A percentile compares a stretch with the other conserved stretches of the same genome.
These are phyloP conservation scores for Aspergillus heteromorphus DNA, from an alignment of 495 filamentous ascomycete species.

Conservation along the genomic window DNA sequence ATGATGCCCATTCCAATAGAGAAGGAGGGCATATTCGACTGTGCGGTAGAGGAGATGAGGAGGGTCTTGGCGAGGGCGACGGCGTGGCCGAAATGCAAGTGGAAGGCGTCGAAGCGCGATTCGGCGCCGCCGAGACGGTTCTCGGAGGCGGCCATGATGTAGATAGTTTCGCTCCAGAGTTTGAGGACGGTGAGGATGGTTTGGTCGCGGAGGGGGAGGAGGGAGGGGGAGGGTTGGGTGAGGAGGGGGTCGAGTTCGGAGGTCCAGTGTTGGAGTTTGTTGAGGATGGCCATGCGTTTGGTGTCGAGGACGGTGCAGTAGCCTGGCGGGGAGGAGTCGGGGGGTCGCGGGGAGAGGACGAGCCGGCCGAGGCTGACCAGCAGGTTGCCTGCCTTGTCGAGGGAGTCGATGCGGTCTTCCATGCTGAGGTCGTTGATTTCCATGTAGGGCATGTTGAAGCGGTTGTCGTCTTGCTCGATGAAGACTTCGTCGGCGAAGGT, in stretches of 20 bases:
- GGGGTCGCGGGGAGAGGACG: background rate
- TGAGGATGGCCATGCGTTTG: conserved; percentile 4
- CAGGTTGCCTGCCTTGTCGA: background rate
- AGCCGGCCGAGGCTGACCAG: conserved; percentile 4
- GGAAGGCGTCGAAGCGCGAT: conserved; percentile 8
- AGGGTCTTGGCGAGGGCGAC: conserved; percentile 6
- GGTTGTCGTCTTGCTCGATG: background rate
- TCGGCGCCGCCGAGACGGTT: background rate
- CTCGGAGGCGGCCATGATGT: conserved; percentile 7
- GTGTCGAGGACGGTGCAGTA: background rate
- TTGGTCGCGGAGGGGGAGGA: background rate
- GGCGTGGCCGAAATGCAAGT: conserved; percentile 3
- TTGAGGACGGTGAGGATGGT: conserved; percentile 6
- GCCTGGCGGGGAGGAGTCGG: background rate
- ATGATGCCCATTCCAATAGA: conserved; percentile 13
- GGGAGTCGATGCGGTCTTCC: background rate
- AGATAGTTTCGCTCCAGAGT: conserved; percentile 11
- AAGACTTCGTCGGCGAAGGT: background rate
- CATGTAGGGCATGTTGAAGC: background rate
- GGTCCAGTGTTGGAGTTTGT: conserved; percentile 3
- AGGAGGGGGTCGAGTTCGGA: background rate
- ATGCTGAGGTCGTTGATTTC: background rate
- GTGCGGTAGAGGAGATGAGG: background rate
- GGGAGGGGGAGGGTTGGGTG: background rate
- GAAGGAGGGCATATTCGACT: conserved; percentile 8